phyloP scores from a whole-genome alignment of 208 protist genomes.

The Leishmania major region DNA sequence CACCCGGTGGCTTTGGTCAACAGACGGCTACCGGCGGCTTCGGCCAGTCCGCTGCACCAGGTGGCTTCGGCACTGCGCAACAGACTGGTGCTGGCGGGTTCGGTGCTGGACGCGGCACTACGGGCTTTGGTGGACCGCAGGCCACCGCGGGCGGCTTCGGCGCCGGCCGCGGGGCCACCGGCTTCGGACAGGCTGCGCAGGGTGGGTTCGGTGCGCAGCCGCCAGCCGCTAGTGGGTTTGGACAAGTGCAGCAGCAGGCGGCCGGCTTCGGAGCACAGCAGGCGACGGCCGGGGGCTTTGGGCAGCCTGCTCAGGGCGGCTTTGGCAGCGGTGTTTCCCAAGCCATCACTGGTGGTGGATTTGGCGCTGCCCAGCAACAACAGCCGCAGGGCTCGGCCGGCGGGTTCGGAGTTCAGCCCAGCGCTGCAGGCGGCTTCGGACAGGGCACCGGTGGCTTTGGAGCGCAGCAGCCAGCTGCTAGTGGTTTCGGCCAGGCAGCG shows the following conservation, averaged over 20 bases:
- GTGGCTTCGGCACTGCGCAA: constrained; percentile 23
- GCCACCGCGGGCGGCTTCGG: constrained; percentile 38
- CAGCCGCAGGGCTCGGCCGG: constrained; percentile 6
- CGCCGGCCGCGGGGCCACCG: constrained; percentile 22
- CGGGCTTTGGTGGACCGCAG: constrained; percentile 9
- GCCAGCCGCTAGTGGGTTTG: constrained; percentile 26
- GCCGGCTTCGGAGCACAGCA: constrained; percentile 10
- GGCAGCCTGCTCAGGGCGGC: background rate
- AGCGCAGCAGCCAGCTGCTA: constrained; percentile 19
- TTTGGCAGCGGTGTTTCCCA: constrained; percentile 12
- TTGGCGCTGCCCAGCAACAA: constrained; percentile 29
- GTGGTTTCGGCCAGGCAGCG: constrained; percentile 30
- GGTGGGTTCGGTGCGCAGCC: constrained; percentile 41
- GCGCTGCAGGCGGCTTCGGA: constrained; percentile 1
- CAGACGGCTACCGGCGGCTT: constrained; percentile 20
- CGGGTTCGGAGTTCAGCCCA: background rate
- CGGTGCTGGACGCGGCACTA: constrained; percentile 13
- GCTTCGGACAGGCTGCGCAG: constrained; percentile 28
- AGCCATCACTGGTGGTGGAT: constrained; percentile 17
- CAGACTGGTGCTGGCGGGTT: constrained; percentile 19
- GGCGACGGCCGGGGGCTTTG: background rate
- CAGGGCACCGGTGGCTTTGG: constrained; percentile 6
- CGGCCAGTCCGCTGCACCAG: constrained; percentile 28
- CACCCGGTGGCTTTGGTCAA: constrained; percentile 35
- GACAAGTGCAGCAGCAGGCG: constrained; percentile 10